Evolutionary conservation across 2,329 filamentous ascomycete species (phyloP).

Genomic region (Penicillium psychrosexuale): DNA sequence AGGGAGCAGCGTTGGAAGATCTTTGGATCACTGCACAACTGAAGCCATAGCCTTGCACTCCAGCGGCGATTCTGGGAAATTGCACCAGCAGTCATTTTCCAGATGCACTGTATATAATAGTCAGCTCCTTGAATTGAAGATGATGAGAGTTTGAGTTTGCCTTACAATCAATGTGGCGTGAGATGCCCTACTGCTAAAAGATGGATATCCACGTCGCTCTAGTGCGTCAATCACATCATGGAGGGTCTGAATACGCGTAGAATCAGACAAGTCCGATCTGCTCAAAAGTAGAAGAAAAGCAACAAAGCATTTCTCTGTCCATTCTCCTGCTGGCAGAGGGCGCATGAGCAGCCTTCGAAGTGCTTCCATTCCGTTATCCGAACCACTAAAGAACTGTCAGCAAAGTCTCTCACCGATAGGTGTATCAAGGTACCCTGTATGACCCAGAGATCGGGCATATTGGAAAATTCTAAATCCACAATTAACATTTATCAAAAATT

Average conservation of each 20-base stretch:
- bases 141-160: neutral
- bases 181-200: slow-evolving; percentile 59
- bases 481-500: neutral
- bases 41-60: slow-evolving; percentile 67
- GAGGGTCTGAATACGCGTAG: slow-evolving; percentile 39
- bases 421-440: neutral
- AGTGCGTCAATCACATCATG: slow-evolving; percentile 32
- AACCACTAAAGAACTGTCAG: neutral
- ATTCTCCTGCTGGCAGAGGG: slow-evolving; percentile 53
- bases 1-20: slow-evolving; percentile 65
- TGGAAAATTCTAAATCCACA: neutral
- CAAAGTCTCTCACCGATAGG: neutral
- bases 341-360: slow-evolving; percentile 62
- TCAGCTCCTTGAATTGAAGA: neutral
- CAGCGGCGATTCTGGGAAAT: slow-evolving; percentile 54
- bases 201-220: slow-evolving; percentile 43
- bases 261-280: slow-evolving; percentile 51
- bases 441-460: neutral
- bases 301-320: slow-evolving; percentile 64
- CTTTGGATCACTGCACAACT: slow-evolving; percentile 58
- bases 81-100: slow-evolving; percentile 69
- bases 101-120: slow-evolving; percentile 61
- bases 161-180: slow-evolving; percentile 46
- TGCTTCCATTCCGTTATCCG: slow-evolving; percentile 33
- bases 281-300: slow-evolving; percentile 60